Evolutionary conservation across 164 flowering plant species (phyloP).

Genomic region (Echeveria elegans): DNA sequence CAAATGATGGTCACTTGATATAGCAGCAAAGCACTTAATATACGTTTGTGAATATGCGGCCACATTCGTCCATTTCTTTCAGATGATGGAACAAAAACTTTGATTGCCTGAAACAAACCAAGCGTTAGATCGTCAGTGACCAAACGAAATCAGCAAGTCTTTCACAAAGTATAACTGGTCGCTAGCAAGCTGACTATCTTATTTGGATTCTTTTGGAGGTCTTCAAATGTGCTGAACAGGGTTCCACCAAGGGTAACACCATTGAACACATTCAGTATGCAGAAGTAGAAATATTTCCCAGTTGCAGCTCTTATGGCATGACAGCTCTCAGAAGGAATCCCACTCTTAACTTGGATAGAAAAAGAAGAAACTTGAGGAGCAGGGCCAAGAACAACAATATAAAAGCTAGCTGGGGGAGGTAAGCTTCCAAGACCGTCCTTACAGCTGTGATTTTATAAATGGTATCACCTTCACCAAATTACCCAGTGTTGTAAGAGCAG

Average conservation of each 20-base stretch:
- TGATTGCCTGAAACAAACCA: slow-evolving; percentile 50
- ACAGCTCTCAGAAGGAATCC: slow-evolving; percentile 73
- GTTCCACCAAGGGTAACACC: slow-evolving; percentile 83
- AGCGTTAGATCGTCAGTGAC: background rate
- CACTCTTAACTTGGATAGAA: slow-evolving; percentile 75
- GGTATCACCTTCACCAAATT: slow-evolving; percentile 67
- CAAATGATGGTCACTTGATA: slow-evolving; percentile 79
- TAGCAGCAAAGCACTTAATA: slow-evolving; percentile 55
- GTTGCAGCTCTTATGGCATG: slow-evolving; percentile 77
- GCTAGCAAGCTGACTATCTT: slow-evolving; percentile 33
- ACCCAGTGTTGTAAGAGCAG: slow-evolving; percentile 71
- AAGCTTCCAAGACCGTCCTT: slow-evolving; percentile 73
- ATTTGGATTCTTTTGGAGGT: slow-evolving; percentile 41
- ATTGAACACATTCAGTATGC: slow-evolving; percentile 74
- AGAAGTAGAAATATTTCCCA: slow-evolving; percentile 87
- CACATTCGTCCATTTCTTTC: slow-evolving; percentile 94
- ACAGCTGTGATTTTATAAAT: slow-evolving; percentile 41
- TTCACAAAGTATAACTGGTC: slow-evolving; percentile 13
- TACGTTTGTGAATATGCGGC: slow-evolving; percentile 76
- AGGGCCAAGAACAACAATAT: slow-evolving; percentile 68
- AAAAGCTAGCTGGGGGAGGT: slow-evolving; percentile 85
- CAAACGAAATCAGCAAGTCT: background rate
- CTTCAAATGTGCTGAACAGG: slow-evolving; percentile 46
- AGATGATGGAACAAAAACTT: slow-evolving; percentile 76
- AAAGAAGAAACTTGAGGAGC: slow-evolving; percentile 68